These are phyloP conservation scores for Suaeda aralocaspica DNA, from an alignment of 148 eudicot species.

Conservation along the genomic window DNA sequence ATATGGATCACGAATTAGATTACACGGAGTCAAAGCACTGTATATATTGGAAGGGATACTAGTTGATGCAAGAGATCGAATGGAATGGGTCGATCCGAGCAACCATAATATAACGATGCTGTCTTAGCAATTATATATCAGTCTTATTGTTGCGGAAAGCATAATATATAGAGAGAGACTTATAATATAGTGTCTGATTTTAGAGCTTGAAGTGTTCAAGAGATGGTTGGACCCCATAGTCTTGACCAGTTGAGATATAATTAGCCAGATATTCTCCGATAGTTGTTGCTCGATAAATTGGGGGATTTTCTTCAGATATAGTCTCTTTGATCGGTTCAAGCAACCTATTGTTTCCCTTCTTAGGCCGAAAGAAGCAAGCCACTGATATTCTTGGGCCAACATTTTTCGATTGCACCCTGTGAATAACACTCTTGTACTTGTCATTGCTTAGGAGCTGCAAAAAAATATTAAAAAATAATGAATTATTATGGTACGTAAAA, in stretches of 20 bases:
- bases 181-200: background rate
- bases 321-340: constrained; percentile 41
- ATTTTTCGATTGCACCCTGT: constrained; percentile 35
- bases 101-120: too few relatives aligned
- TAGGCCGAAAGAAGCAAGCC: constrained; percentile 37
- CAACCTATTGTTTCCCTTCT: constrained; percentile 1
- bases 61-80: too few relatives aligned
- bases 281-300: constrained; percentile 32
- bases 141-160: too few relatives aligned
- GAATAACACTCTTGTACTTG: constrained; percentile 36
- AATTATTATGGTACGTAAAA: too few relatives aligned
- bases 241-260: constrained; percentile 33
- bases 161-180: too few relatives aligned
- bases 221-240: constrained; percentile 17
- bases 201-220: constrained; percentile 21
- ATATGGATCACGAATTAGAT: too few relatives aligned
- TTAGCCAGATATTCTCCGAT: constrained; percentile 18
- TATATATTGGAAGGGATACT: too few relatives aligned
- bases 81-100: too few relatives aligned
- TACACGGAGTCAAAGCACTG: too few relatives aligned
- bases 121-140: too few relatives aligned
- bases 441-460: constrained; percentile 42
- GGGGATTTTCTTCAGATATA: constrained; percentile 38
- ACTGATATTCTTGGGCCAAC: constrained; percentile 45
- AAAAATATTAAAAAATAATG: background rate